Evolutionary conservation across 805 yeast genomes (phyloP).

Genomic region (Lachancea cidri): DNA sequence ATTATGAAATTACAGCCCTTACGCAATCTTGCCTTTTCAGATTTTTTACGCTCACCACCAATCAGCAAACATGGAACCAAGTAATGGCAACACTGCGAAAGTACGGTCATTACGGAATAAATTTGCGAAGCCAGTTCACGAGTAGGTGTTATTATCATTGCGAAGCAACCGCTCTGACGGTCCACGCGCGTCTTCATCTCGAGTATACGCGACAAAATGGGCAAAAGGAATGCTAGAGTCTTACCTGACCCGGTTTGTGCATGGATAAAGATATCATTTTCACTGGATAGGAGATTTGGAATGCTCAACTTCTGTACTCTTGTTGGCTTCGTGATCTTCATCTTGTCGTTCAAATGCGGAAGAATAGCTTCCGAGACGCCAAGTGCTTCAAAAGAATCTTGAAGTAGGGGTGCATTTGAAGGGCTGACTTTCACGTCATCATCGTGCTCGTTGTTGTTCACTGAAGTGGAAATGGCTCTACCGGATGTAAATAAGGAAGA

Average conservation of each 20-base stretch:
- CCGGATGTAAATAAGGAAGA: constrained; percentile 81
- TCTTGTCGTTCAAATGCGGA: constrained; percentile 49
- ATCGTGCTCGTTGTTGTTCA: constrained; percentile 35
- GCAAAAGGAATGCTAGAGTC: constrained; percentile 81
- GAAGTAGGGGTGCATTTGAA: constrained; percentile 78
- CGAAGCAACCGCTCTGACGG: constrained; percentile 81
- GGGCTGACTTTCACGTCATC: constrained; percentile 39
- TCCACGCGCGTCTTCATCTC: constrained; percentile 40
- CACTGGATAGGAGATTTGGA: constrained; percentile 48
- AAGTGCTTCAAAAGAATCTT: constrained; percentile 62
- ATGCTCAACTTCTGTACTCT: constrained; percentile 78
- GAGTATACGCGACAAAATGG: constrained; percentile 72
- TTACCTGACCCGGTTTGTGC: constrained; percentile 99
- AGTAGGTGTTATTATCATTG: constrained; percentile 86
- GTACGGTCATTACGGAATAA: constrained; percentile 67
- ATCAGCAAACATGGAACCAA: constrained; percentile 94
- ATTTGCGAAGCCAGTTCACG: constrained; percentile 93
- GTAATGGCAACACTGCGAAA: constrained; percentile 73
- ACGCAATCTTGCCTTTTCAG: constrained; percentile 92
- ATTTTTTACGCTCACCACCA: constrained; percentile 97
- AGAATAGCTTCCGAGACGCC: constrained; percentile 56
- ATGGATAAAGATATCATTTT: constrained; percentile 75
- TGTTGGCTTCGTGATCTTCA: constrained; percentile 67
- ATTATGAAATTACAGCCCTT: constrained; percentile 95
- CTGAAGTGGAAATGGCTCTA: constrained; percentile 41